These are phyloP conservation scores for Akanthomyces uredinophilus DNA, from an alignment of 2,329 filamentous ascomycete species.

Conservation along the genomic window DNA sequence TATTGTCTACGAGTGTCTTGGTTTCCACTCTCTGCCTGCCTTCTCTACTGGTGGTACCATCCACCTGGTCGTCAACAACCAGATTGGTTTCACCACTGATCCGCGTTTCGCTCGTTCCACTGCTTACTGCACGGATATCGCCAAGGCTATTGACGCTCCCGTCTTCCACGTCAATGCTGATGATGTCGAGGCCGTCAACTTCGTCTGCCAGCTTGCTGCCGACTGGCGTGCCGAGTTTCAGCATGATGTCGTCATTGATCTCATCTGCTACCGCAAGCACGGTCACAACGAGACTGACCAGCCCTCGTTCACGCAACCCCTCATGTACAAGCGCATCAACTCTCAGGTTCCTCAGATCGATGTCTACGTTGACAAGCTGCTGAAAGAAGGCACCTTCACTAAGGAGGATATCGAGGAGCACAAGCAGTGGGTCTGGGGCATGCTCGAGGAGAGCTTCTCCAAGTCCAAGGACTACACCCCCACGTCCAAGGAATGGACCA, in stretches of 20 bases:
- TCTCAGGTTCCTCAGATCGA: slow-evolving; percentile 80
- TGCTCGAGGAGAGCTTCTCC: slow-evolving; percentile 96
- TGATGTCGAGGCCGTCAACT: slow-evolving; percentile 97
- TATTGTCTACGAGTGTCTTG: slow-evolving; percentile 96
- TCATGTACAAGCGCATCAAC: slow-evolving; percentile 98
- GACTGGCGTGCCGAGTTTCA: slow-evolving; percentile 99
- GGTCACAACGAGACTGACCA: slow-evolving; percentile 99
- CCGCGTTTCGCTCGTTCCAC: slow-evolving; percentile 96
- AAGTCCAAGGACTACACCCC: slow-evolving; percentile 97
- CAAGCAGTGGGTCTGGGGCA: slow-evolving; percentile 99
- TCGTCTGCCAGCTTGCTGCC: slow-evolving; percentile 91
- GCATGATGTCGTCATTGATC: slow-evolving; percentile 94
- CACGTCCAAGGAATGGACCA: slow-evolving; percentile 96
- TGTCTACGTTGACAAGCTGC: slow-evolving; percentile 85
- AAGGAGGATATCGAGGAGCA: slow-evolving; percentile 98
- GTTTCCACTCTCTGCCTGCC: slow-evolving; percentile 90
- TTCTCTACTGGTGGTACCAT: slow-evolving; percentile 98
- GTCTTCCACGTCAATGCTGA: slow-evolving; percentile 99
- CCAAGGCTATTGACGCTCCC: slow-evolving; percentile 96
- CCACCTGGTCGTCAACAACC: slow-evolving; percentile 97
- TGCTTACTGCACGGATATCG: slow-evolving; percentile 98
- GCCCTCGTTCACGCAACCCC: slow-evolving; percentile 97
- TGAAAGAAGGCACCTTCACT: slow-evolving; percentile 89
- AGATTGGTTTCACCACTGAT: slow-evolving; percentile 99
- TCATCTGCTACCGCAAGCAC: slow-evolving; percentile 98